Conservation (phyloP, 2,329 filamentous ascomycete genomes). For the Moelleriella libera region DNA sequence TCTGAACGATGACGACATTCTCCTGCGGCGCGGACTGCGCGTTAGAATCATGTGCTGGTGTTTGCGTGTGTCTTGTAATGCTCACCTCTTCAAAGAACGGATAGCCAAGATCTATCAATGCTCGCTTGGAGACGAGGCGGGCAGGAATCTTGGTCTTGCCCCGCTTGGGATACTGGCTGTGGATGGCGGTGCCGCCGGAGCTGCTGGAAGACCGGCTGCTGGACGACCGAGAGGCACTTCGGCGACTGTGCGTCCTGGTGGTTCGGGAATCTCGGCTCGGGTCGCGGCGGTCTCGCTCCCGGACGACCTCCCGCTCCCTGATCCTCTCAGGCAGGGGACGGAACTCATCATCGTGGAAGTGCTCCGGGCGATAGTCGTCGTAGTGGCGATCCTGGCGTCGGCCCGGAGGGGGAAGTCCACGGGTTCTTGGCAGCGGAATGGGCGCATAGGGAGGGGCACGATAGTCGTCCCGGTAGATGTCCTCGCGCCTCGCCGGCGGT, state of each 20-base stretch:
- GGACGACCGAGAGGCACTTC: conserved; percentile 28
- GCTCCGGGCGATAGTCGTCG: conserved; percentile 52
- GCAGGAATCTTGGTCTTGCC: conserved; percentile 83
- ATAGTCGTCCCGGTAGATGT: conserved; percentile 31
- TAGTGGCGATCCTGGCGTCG: conserved; percentile 39
- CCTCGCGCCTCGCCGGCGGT: conserved; percentile 37
- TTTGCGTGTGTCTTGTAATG: background rate
- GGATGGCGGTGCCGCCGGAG: conserved; percentile 34
- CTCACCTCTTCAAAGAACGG: conserved; percentile 75
- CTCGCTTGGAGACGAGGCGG: conserved; percentile 64
- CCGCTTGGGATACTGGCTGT: conserved; percentile 59
- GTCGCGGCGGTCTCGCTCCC: conserved; percentile 28
- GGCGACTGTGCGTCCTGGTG: conserved; percentile 22
- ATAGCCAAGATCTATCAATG: conserved; percentile 73
- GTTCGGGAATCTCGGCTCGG: conserved; percentile 25
- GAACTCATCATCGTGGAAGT: conserved; percentile 59
- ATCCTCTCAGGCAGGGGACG: conserved; percentile 45
- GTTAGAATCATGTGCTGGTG: conserved; percentile 4
- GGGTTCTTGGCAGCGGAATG: conserved; percentile 55
- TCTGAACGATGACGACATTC: conserved; percentile 65
- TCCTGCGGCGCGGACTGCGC: conserved; percentile 34
- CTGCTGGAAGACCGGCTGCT: conserved; percentile 31
- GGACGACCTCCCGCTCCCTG: conserved; percentile 46
- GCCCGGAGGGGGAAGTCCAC: conserved; percentile 44
- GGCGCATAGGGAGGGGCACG: conserved; percentile 37